Base-by-base conservation (phyloP, 768 basidiomycete species). In the Agaricus subrufescens region DNA sequence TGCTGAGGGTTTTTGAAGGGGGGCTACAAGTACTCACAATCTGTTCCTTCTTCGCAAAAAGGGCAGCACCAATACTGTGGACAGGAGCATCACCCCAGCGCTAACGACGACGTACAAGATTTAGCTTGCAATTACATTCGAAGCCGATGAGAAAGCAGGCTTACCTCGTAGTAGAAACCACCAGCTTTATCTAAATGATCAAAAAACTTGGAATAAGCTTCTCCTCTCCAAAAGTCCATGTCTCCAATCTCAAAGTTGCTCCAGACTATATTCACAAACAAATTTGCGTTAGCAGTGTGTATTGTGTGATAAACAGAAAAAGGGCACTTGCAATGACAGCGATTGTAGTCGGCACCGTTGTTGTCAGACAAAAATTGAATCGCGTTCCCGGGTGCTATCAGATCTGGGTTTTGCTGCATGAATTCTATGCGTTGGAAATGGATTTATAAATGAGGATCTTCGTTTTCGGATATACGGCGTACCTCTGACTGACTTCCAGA, bases 31-130 rank as follows among this genome's bases (percentile, higher is more conserved):
- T 9, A 63, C 73, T 58, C 61, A 78, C 77, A 43, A 98, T 85
- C 70, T 93, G 89, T 15, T 92, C 88, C 67, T 91, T 94, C 67
- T 79, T 80, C 0, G 92, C 88, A 61, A 98, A 91, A 8, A 98
- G 75, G 0, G 95, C 87, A 1, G 89, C 94, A 37, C 90, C 96
- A 56, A 98, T 94, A 52, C 87, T 90, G 65, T 94, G 91, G 7
- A 94, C 83, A 9, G 85, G 85, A 11, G 96, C 96, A 72, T 97
- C 95, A 49, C 96, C 96, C 93, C 93, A 94, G 34, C 92, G 85
- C 83, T 91, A 60, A 27, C n/a, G 47, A 38, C 30, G 44, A 14
- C n/a, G 23, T 6, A 58, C 50, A 52, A 57, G 27, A 27, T 47
- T 26, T 38, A 29, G 34, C 51, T 8, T 26, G 34, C 42, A 31